phyloP scores from a whole-genome alignment of 306 rosid species.

The Castanea mollissima region DNA sequence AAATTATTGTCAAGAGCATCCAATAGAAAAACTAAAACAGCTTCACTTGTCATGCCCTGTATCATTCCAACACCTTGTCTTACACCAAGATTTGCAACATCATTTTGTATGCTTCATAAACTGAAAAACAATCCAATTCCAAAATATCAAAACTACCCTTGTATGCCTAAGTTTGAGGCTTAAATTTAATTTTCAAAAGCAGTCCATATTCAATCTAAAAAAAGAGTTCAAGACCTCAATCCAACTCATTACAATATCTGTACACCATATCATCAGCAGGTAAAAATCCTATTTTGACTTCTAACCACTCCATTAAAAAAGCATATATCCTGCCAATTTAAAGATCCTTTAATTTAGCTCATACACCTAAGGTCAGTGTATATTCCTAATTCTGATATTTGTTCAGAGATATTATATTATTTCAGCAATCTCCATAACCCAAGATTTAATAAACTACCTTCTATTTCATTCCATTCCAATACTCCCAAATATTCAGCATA shows the following conservation, averaged over 20 bases:
- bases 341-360: background rate
- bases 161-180: background rate
- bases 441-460: too few species aligned
- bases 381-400: background rate
- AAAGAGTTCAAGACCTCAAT: background rate
- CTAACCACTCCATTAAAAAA: background rate
- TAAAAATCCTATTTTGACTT: background rate
- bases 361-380: background rate
- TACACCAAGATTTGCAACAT: conserved; percentile 39
- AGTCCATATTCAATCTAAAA: background rate
- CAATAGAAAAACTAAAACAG: conserved; percentile 74
- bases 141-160: background rate
- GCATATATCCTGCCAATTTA: background rate
- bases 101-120: conserved; percentile 16
- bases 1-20: conserved; percentile 83
- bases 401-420: background rate
- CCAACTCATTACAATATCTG: background rate
- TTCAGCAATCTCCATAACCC: too few species aligned
- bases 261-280: background rate
- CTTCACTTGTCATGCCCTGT: conserved; percentile 98
- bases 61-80: conserved; percentile 92
- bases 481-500: background rate
- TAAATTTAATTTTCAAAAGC: background rate
- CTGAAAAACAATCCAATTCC: background rate
- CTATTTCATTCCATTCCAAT: background rate